Percentiles rank a stretch among this genome's conserved stretches.
phyloP scores from a whole-genome alignment of 75 land plant genomes.

The Sequoiadendron giganteum region DNA sequence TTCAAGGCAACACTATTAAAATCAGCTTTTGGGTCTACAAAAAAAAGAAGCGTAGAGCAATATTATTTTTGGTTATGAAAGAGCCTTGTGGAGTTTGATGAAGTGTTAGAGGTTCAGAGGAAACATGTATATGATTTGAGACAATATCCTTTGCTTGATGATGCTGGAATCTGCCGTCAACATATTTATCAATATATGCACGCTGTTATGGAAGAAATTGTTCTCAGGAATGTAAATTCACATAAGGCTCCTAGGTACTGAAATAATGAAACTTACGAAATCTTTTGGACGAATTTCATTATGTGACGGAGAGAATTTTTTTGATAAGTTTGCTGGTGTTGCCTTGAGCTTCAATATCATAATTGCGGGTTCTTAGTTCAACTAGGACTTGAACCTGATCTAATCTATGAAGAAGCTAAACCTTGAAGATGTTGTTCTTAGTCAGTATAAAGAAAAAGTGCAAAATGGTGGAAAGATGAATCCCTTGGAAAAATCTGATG shows the following conservation, averaged over 20 bases:
- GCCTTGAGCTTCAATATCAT: no score
- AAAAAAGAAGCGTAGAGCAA: slow-evolving; percentile 83
- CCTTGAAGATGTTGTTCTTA: slow-evolving; percentile 57
- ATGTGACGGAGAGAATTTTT: no score
- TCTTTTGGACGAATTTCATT: no score
- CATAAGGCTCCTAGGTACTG: no score
- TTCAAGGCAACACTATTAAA: no score
- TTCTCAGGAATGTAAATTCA: no score
- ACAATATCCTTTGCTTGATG: slow-evolving; percentile 71
- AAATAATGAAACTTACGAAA: no score
- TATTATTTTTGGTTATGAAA: slow-evolving; percentile 83
- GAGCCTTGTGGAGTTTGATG: slow-evolving; percentile 94
- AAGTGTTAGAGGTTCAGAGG: slow-evolving; percentile 98
- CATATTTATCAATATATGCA: slow-evolving; percentile 78
- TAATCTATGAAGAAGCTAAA: slow-evolving; percentile 61
- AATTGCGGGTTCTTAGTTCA: no score
- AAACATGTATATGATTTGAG: slow-evolving; percentile 92
- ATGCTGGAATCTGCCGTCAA: slow-evolving; percentile 64
- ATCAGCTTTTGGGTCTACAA: slow-evolving; percentile 76
- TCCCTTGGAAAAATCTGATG: slow-evolving; percentile 28
- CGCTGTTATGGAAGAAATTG: no score
- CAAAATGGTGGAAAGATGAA: slow-evolving; percentile 41
- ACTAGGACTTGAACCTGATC: no score
- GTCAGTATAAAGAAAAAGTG: slow-evolving; percentile 65
- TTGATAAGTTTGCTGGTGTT: no score